A percentile compares a stretch with the other conserved stretches of the same genome.
Evolutionary conservation across 495 filamentous ascomycete genomes (phyloP).

Genomic region (Oidiodendron maius): DNA sequence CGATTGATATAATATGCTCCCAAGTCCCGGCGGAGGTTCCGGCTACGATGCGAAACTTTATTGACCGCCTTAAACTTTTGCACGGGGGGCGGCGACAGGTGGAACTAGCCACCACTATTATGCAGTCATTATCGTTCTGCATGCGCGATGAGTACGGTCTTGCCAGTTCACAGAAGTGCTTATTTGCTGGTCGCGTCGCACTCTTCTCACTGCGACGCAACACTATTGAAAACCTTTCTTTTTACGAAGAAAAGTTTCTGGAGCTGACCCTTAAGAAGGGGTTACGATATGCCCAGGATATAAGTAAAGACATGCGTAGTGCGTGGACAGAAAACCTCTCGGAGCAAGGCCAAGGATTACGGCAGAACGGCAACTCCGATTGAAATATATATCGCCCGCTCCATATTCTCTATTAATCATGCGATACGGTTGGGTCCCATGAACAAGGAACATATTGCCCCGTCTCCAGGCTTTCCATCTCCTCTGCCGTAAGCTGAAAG

Average conservation of each 20-base stretch:
- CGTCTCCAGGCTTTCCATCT: slow-evolving; percentile 48
- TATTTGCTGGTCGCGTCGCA: background rate
- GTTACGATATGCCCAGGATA: background rate
- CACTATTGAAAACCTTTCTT: background rate
- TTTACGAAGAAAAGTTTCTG: background rate
- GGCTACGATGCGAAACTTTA: background rate
- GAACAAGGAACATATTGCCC: slow-evolving; percentile 56
- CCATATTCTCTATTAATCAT: slow-evolving; percentile 9
- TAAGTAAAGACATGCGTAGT: background rate
- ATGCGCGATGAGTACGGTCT: background rate
- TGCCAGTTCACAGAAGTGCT: background rate
- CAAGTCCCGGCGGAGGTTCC: background rate
- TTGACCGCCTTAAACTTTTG: background rate
- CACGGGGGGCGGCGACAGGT: background rate
- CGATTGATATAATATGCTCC: background rate
- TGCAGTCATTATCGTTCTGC: background rate
- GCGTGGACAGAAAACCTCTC: background rate
- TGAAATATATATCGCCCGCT: background rate
- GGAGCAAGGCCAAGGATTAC: background rate
- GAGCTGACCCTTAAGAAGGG: background rate
- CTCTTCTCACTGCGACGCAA: background rate
- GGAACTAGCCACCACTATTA: background rate
- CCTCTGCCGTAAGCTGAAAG: slow-evolving; percentile 66
- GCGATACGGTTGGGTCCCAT: slow-evolving; percentile 64
- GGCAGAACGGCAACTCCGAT: background rate